phyloP scores from a whole-genome alignment of 352 stramenopile species.

The Sclerospora graminicola region DNA sequence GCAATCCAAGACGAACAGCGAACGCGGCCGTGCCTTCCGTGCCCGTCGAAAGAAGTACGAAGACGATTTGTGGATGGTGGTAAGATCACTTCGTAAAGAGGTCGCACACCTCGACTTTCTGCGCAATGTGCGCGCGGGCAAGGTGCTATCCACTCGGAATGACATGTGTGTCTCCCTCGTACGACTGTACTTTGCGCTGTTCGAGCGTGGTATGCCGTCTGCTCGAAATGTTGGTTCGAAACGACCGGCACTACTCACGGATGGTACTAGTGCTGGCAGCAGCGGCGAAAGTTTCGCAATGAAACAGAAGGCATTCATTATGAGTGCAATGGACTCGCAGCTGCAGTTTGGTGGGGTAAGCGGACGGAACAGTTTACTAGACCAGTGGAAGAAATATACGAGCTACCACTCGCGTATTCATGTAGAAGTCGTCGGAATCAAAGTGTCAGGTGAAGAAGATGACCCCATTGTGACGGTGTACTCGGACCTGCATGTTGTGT shows the following conservation, averaged over 20 bases:
- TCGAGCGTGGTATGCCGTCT: conserved; percentile 29
- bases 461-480: conserved; percentile 35
- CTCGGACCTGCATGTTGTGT: conserved; percentile 34
- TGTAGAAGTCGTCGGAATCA: conserved; percentile 27
- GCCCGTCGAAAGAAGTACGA: conserved; percentile 43
- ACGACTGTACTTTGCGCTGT: conserved; percentile 40
- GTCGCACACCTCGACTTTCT: conserved; percentile 38
- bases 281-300: background rate
- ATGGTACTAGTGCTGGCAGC: background rate
- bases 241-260: conserved; percentile 11
- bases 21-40: conserved; percentile 48
- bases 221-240: conserved; percentile 19
- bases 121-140: conserved; percentile 30
- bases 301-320: background rate
- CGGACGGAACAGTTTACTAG: conserved; percentile 20
- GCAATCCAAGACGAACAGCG: conserved; percentile 47
- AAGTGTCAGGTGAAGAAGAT: conserved; percentile 30
- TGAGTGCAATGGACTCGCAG: conserved; percentile 26
- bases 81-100: conserved; percentile 30
- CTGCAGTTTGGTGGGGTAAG: conserved; percentile 19
- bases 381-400: conserved; percentile 39
- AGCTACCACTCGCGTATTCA: conserved; percentile 22
- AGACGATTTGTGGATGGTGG: conserved; percentile 21
- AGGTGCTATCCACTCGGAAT: conserved; percentile 21
- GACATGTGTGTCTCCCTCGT: conserved; percentile 31